Base-by-base conservation (phyloP, 495 filamentous ascomycete species). In the Chaetomium cochliodes region DNA sequence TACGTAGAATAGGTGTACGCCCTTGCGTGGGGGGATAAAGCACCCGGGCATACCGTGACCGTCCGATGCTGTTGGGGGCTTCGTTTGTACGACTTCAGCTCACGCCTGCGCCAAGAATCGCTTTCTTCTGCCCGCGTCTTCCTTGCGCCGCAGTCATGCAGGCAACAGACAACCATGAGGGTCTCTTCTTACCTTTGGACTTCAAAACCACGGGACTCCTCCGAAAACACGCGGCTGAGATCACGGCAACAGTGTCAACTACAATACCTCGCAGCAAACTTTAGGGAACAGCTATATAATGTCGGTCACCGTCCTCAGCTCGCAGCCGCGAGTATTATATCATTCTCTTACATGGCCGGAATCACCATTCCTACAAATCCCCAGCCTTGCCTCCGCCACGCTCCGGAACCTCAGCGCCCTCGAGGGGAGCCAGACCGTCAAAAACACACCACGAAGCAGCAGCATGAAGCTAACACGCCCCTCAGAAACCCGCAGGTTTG, bases 121-220 rank as follows among this genome's bases (percentile, higher is more conserved):
- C 15, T 23, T 28, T 57, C 7, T 3, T 12, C 33, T 5, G 25
- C 42, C 16, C 26, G 22, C 28, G 20, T 33, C 49, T 15, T 16
- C 51, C 18, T 64, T 64, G 52, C 46, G 62, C 62, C 53, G 53
- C 53, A 64, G n/a, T 20, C 62, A 49, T 64, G 52, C 62, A 64
- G 62, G 26, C 26, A 23, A n/a, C 61, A 18, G 5, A 20, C n/a
- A 33, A 20, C 20, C 39, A 26, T 57, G 28, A 41, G 20, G 33
- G 33, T 47, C 7, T 41, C n/a, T 64, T 11, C 18, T 46, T 41
- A 6, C 18, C 18, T 54, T 30, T 44, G 42, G 23, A 41, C n/a
- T 42, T 30, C 53, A 33, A 39, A 55, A 22, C 28, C 28, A 13
- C 30, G 20, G 46, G 39, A 41, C n/a, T 23, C 22, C 16, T 53